Evolutionary conservation across 1,284 basidiomycete genomes (phyloP).

Genomic region (Rhodotorula sp.): DNA sequence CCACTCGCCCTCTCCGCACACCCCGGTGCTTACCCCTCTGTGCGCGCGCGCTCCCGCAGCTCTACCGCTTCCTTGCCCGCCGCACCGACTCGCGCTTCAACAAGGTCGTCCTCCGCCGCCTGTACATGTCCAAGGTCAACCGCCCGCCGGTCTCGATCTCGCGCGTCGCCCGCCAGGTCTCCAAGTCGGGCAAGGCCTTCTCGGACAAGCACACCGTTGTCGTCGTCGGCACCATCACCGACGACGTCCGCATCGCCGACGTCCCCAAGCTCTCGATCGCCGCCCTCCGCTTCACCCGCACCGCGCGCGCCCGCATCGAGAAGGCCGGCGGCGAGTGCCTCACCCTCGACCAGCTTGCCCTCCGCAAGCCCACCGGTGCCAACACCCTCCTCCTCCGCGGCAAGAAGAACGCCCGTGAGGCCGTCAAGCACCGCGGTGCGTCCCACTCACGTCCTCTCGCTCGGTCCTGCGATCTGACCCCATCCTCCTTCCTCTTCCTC

Average conservation of each 20-base stretch:
- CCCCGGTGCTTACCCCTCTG: not conserved
- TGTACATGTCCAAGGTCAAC: slow-evolving; percentile 97
- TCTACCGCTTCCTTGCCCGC: slow-evolving; percentile 98
- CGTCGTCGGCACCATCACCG: slow-evolving; percentile 88
- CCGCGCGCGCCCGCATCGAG: slow-evolving; percentile 89
- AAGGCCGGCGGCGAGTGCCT: slow-evolving; percentile 93
- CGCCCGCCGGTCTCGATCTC: slow-evolving; percentile 94
- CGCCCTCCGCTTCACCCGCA: slow-evolving; percentile 90
- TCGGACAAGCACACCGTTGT: slow-evolving; percentile 78
- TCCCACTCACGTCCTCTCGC: not conserved
- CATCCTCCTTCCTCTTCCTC: not conserved
- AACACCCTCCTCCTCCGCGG: slow-evolving; percentile 94
- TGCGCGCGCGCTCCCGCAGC: slow-evolving; percentile 57
- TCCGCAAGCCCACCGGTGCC: slow-evolving; percentile 65
- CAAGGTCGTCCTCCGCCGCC: slow-evolving; percentile 94
- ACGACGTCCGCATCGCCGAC: slow-evolving; percentile 85
- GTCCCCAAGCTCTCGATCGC: slow-evolving; percentile 93
- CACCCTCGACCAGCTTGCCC: slow-evolving; percentile 75
- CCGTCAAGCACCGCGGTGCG: slow-evolving; percentile 88
- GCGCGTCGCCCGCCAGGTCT: slow-evolving; percentile 64
- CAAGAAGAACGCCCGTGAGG: slow-evolving; percentile 89
- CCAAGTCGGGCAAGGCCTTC: slow-evolving; percentile 71
- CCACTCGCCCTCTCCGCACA: not conserved
- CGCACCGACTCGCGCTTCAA: slow-evolving; percentile 96
- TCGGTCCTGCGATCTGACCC: too few species aligned